These are phyloP conservation scores for Aspergillus ibericus DNA, from an alignment of 2,329 filamentous ascomycete species.

Conservation along the genomic window DNA sequence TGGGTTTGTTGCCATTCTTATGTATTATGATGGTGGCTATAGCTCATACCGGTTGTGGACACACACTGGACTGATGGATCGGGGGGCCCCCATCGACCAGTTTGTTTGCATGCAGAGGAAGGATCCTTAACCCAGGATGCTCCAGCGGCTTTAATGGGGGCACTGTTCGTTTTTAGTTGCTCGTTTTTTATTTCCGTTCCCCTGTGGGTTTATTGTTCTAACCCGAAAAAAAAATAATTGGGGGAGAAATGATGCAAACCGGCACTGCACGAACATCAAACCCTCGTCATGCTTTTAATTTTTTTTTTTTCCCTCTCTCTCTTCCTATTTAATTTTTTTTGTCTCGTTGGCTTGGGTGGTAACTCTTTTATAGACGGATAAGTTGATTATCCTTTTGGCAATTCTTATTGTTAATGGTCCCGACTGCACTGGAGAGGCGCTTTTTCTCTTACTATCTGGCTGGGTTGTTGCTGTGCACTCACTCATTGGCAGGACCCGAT, in stretches of 20 bases:
- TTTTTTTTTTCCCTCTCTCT: slow-evolving; percentile 5
- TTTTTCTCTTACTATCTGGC: slow-evolving; percentile 5
- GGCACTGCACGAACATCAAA: slow-evolving; percentile 2
- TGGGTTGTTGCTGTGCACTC: slow-evolving; percentile 11
- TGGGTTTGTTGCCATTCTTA: slow-evolving; percentile 4
- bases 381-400: slow-evolving; percentile 1
- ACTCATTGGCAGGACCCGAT: slow-evolving; percentile 12
- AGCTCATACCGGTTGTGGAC: not conserved
- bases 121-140: slow-evolving; percentile 1
- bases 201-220: slow-evolving; percentile 1
- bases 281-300: slow-evolving; percentile 5
- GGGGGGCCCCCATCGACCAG: slow-evolving; percentile 4
- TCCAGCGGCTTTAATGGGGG: not conserved
- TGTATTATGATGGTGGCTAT: slow-evolving; percentile 1
- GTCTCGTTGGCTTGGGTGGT: not conserved
- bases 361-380: not conserved
- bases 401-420: slow-evolving; percentile 12
- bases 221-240: slow-evolving; percentile 5
- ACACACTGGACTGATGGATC: slow-evolving; percentile 2
- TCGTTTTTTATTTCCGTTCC: slow-evolving; percentile 2
- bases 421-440: not conserved
- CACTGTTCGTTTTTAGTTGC: not conserved
- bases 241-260: slow-evolving; percentile 4
- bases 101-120: slow-evolving; percentile 5
- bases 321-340: not conserved